These are phyloP conservation scores for Fraxinus angustifolia DNA, from an alignment of 305 asterid genomes.

Conservation along the genomic window DNA sequence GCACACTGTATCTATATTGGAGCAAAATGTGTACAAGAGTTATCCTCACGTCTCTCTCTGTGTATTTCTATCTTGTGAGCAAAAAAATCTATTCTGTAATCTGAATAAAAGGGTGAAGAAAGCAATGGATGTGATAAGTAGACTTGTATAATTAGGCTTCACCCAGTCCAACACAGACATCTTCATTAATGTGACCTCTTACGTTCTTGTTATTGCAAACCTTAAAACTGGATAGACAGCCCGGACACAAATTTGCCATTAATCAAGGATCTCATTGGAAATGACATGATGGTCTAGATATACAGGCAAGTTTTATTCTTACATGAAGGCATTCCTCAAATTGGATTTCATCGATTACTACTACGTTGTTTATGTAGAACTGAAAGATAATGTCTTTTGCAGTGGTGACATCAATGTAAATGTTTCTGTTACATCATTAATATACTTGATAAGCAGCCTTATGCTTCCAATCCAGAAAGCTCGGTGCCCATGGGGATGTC, in stretches of 20 bases:
- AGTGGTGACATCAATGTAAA: slow-evolving; percentile 40
- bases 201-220: not conserved
- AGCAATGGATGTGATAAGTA: not conserved
- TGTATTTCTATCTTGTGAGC: not conserved
- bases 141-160: not conserved
- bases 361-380: not conserved
- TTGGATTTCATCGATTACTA: not conserved
- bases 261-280: slow-evolving; percentile 26
- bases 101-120: not conserved
- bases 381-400: not conserved
- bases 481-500: slow-evolving; percentile 33
- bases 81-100: not conserved
- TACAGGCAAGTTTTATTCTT: not conserved
- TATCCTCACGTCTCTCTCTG: not conserved
- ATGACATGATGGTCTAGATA: slow-evolving; percentile 33
- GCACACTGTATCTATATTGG: not conserved
- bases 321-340: not conserved
- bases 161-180: not conserved
- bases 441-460: slow-evolving; percentile 32
- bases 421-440: slow-evolving; percentile 40
- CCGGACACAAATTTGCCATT: slow-evolving; percentile 28
- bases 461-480: slow-evolving; percentile 28
- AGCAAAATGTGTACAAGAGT: not conserved
- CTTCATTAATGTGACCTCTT: not conserved
- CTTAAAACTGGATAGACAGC: slow-evolving; percentile 27